phyloP scores from a whole-genome alignment of 495 filamentous ascomycete genomes.

The Penicillium paradoxum region DNA sequence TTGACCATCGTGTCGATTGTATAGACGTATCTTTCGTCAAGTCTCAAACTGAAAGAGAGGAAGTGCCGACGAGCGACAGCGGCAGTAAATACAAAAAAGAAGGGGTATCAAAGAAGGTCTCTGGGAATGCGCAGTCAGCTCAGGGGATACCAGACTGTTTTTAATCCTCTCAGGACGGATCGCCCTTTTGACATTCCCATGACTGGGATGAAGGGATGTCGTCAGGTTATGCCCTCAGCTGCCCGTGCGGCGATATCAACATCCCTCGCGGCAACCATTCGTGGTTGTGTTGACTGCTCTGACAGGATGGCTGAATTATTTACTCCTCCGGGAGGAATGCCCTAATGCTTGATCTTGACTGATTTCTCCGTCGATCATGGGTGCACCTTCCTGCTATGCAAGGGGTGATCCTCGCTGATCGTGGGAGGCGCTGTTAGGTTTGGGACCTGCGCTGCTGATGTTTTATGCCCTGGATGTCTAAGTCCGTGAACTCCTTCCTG shows the following conservation, averaged over 20 bases:
- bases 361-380: slow-evolving; percentile 19
- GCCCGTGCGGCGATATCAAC: slow-evolving; percentile 7
- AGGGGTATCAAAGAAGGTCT: slow-evolving; percentile 9
- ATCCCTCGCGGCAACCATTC: slow-evolving; percentile 15
- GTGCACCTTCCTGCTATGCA: slow-evolving; percentile 15
- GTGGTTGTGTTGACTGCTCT: not conserved
- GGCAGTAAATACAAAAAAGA: not conserved
- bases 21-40: not conserved
- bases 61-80: slow-evolving; percentile 23
- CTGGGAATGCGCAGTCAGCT: slow-evolving; percentile 16
- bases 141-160: slow-evolving; percentile 5
- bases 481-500: not conserved
- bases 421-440: not conserved
- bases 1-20: slow-evolving; percentile 23
- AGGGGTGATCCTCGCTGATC: slow-evolving; percentile 14
- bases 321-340: slow-evolving; percentile 14
- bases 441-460: not conserved
- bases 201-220: slow-evolving; percentile 20
- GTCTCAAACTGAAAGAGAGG: slow-evolving; percentile 11
- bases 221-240: not conserved
- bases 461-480: not conserved
- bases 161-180: slow-evolving; percentile 12
- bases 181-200: slow-evolving; percentile 18
- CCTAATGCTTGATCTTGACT: slow-evolving; percentile 16
- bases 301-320: slow-evolving; percentile 7